phyloP scores from a whole-genome alignment of 768 basidiomycete species.

The Crucibulum laeve region DNA sequence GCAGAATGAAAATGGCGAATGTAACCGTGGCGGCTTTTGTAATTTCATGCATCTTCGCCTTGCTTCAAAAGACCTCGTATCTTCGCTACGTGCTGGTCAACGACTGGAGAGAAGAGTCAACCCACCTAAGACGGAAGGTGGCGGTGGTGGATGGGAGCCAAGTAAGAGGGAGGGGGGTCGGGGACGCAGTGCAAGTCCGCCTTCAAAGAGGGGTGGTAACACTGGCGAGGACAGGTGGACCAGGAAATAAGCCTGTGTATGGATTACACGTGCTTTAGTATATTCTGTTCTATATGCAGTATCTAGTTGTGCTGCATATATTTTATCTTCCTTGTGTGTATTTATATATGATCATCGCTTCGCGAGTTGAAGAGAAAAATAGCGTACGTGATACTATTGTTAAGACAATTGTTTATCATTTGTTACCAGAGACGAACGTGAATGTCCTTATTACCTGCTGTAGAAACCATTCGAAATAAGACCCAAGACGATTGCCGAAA shows the following conservation, averaged over 20 bases:
- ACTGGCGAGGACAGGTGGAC: conserved; percentile 79
- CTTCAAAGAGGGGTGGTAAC: conserved; percentile 52
- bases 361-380: too few species aligned
- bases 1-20: conserved; percentile 98
- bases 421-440: too few species aligned
- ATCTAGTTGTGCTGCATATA: too few species aligned
- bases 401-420: too few species aligned
- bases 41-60: conserved; percentile 98
- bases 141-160: conserved; percentile 85
- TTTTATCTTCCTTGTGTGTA: not conserved
- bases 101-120: conserved; percentile 76
- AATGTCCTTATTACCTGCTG: too few species aligned
- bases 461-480: too few species aligned
- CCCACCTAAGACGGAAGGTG: conserved; percentile 56
- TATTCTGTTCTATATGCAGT: conserved; percentile 1
- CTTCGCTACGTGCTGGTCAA: conserved; percentile 76
- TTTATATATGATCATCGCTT: not conserved
- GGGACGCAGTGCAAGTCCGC: conserved; percentile 76
- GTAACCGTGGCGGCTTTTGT: conserved; percentile 96
- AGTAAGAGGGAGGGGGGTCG: conserved; percentile 59
- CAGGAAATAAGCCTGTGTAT: conserved; percentile 31
- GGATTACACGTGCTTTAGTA: not conserved
- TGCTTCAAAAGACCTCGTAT: conserved; percentile 80
- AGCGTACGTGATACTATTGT: too few species aligned
- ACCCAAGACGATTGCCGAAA: too few species aligned